Base-by-base conservation (phyloP, 1,139 yeast genomes). In the Diutina sp. region DNA sequence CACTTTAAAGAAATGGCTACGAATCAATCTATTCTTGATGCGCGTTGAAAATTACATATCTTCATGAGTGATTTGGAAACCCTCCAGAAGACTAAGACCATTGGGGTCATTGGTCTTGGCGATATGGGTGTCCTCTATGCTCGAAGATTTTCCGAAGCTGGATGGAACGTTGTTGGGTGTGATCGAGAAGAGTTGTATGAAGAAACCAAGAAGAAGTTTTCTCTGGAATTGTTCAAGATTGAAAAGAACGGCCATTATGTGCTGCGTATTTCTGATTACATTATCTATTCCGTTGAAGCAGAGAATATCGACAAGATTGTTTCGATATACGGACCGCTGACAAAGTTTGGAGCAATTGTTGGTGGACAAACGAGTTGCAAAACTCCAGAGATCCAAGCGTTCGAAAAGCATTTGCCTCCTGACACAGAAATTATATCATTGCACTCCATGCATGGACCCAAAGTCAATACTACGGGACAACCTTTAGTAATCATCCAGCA, bases 341-440 rank as follows among this genome's bases (percentile, higher is more conserved):
- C 97, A 4, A 93, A 90, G 67, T 72, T 82, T 16, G 95, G 96
- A 2, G 87, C 96, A 4, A 82, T 90, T 56, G 96, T 93, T 11
- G 99, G 99, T n/a, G 99, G 99, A 5, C 99, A 93, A 69, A 91
- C 99, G 0, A 88, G 96, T 6, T 93, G 98, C 72, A 93, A 93
- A 66, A 85, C 82, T 21, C 96, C 96, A 0, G 99, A 93, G 67
- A 86, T 93, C 51, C 76, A 73, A 25, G 97, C 98, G 0, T 89
- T 93, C 67, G 97, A 90, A 64, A 72, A 74, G 57, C 72, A 79
- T 62, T 68, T 90, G 48, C 97, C 98, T 0, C 60, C 65, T 0
- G 99, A 93, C 68, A 85, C 83, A 4, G 87, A 89, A 55, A 93
- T 93, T 48, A 80, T 93, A 16, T 81, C 96, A 1, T 78, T 95